Conservation (phyloP, 1,139 yeast species). For the Saccharomyces hybrid region DNA sequence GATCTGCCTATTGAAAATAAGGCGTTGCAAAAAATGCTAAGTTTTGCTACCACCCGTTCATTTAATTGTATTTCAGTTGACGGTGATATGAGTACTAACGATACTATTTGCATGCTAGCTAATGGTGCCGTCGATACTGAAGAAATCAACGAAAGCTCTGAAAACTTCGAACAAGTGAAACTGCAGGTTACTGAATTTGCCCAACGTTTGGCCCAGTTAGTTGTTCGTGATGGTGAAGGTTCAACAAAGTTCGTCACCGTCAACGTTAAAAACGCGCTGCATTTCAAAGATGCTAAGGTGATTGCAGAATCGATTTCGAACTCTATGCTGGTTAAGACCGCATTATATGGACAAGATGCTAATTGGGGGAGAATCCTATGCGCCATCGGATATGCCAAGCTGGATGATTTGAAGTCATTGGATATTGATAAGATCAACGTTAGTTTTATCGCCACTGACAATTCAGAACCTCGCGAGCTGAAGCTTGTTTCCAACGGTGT, state of each 20-base stretch:
- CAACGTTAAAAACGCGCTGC: conserved; percentile 63
- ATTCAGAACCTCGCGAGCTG: conserved; percentile 47
- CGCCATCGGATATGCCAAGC: conserved; percentile 81
- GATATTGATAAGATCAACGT: conserved; percentile 63
- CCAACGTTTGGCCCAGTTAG: conserved; percentile 77
- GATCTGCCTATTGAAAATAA: conserved; percentile 83
- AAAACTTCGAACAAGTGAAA: conserved; percentile 45
- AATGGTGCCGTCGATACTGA: conserved; percentile 92
- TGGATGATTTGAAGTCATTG: conserved; percentile 49
- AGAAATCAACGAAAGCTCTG: conserved; percentile 39
- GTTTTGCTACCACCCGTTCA: conserved; percentile 68
- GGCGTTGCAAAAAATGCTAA: conserved; percentile 61
- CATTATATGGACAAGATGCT: conserved; percentile 93
- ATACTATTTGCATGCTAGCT: conserved; percentile 85
- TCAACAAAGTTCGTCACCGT: conserved; percentile 95
- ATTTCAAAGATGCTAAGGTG: conserved; percentile 69
- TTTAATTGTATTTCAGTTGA: conserved; percentile 94
- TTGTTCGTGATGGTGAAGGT: conserved; percentile 97
- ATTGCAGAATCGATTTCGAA: conserved; percentile 83
- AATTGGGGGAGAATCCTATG: conserved; percentile 98
- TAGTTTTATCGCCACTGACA: conserved; percentile 79
- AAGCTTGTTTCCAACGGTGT: conserved; percentile 78
- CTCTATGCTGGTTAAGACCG: conserved; percentile 87
- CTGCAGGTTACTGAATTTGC: conserved; percentile 69
- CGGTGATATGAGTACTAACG: conserved; percentile 97